phyloP scores from a whole-genome alignment of 2,329 filamentous ascomycete genomes.

The Shiraia sp. region DNA sequence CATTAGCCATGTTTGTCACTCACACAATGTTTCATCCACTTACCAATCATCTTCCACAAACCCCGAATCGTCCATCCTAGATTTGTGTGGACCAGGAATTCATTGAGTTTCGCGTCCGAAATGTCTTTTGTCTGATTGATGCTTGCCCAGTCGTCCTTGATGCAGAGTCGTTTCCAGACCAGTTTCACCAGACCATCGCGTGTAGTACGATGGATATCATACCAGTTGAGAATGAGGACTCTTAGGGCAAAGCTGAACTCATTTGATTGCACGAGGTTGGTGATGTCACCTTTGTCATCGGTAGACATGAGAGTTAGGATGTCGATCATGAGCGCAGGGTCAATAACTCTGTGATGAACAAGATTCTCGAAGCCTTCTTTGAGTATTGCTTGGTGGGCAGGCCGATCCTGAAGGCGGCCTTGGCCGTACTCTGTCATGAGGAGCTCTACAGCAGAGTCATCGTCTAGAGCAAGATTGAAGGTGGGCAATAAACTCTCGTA shows the following conservation, averaged over 20 bases:
- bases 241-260: conserved; percentile 78
- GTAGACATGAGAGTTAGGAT: conserved; percentile 77
- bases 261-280: conserved; percentile 51
- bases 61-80: conserved; percentile 69
- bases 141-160: conserved; percentile 81
- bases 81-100: conserved; percentile 63
- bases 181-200: conserved; percentile 58
- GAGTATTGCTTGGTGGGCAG: conserved; percentile 71
- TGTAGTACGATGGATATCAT: conserved; percentile 52
- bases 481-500: conserved; percentile 71
- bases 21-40: conserved; percentile 24
- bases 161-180: conserved; percentile 88
- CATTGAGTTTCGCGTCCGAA: conserved; percentile 69
- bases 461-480: conserved; percentile 75
- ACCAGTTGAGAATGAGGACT: conserved; percentile 56
- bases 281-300: conserved; percentile 44
- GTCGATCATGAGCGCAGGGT: conserved; percentile 65
- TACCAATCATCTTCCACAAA: conserved; percentile 66
- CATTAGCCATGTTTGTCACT: conserved; percentile 8
- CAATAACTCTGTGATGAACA: conserved; percentile 71
- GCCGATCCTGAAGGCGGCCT: conserved; percentile 59
- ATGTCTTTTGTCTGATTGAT: conserved; percentile 79
- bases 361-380: conserved; percentile 71
- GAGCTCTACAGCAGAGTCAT: conserved; percentile 75
- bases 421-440: conserved; percentile 70